phyloP scores from a whole-genome alignment of 371 early-diverging fungal species.

The Chytridium lagenaria region DNA sequence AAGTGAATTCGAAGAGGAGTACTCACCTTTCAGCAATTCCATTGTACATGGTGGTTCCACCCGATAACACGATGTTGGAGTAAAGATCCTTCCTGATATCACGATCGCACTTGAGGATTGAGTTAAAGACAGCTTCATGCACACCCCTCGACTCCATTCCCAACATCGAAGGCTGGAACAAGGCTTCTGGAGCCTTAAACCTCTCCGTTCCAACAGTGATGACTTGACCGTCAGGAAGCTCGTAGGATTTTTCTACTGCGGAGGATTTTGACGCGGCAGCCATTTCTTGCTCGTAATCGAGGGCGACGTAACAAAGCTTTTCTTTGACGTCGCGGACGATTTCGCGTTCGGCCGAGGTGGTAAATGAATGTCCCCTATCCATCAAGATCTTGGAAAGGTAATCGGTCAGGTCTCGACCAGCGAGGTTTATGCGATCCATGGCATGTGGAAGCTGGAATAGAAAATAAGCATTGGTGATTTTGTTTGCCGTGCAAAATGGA shows the following conservation, averaged over 20 bases:
- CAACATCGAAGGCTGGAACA: slow-evolving; percentile 95
- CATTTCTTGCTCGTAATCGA: slow-evolving; percentile 64
- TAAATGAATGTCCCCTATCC: slow-evolving; percentile 62
- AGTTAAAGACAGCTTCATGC: slow-evolving; percentile 63
- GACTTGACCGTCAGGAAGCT: slow-evolving; percentile 66
- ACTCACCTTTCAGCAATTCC: slow-evolving; percentile 41
- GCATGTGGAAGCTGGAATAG: slow-evolving; percentile 60
- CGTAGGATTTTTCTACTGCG: slow-evolving; percentile 57
- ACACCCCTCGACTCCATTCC: slow-evolving; percentile 83
- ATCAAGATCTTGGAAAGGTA: slow-evolving; percentile 61
- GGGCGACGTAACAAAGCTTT: slow-evolving; percentile 67
- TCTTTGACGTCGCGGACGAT: slow-evolving; percentile 72
- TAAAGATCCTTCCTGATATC: slow-evolving; percentile 69
- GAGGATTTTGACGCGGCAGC: slow-evolving; percentile 47
- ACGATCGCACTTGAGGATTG: slow-evolving; percentile 68
- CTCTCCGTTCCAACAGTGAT: slow-evolving; percentile 65
- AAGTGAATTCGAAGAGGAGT: slow-evolving; percentile 17
- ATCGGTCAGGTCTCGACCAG: slow-evolving; percentile 67
- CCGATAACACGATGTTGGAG: slow-evolving; percentile 65
- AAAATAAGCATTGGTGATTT: neutral
- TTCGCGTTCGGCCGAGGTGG: slow-evolving; percentile 69
- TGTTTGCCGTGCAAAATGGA: neutral
- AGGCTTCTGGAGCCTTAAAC: slow-evolving; percentile 84
- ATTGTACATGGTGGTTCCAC: slow-evolving; percentile 64
- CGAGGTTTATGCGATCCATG: slow-evolving; percentile 62